phyloP scores from a whole-genome alignment of 1,139 yeast genomes.

The Taphrina confusa region DNA sequence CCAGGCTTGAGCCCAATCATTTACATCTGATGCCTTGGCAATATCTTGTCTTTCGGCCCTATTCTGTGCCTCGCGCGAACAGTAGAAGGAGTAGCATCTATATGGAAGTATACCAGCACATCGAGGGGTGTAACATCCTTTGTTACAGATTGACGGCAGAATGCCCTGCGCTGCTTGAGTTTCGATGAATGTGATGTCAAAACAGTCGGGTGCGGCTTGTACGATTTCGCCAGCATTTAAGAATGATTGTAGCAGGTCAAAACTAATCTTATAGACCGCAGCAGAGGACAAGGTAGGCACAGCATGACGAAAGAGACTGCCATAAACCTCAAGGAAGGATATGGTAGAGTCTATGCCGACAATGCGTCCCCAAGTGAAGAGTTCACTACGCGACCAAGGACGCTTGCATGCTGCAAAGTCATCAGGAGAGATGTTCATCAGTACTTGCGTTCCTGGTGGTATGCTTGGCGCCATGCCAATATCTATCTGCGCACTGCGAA shows the following conservation, averaged over 20 bases:
- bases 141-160: conserved; percentile 50
- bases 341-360: conserved; percentile 46
- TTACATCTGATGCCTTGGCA: not conserved
- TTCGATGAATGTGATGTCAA: conserved; percentile 35
- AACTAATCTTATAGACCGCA: conserved; percentile 59
- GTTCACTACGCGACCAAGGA: conserved; percentile 55
- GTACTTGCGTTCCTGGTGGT: too few relatives aligned
- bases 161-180: conserved; percentile 51
- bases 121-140: conserved; percentile 49
- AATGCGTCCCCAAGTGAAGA: conserved; percentile 55
- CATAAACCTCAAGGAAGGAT: conserved; percentile 57
- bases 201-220: conserved; percentile 41
- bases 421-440: too few relatives aligned
- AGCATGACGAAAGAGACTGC: conserved; percentile 56
- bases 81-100: conserved; percentile 46
- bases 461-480: too few relatives aligned
- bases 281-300: conserved; percentile 58
- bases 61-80: conserved; percentile 40
- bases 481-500: too few relatives aligned
- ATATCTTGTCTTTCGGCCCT: not conserved
- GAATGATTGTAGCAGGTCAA: conserved; percentile 55
- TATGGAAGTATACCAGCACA: too few relatives aligned
- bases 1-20: conserved; percentile 36
- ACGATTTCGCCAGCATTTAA: conserved; percentile 53
- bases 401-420: conserved; percentile 52